Evolutionary conservation across 2,329 filamentous ascomycete species (phyloP).

Genomic region (Colletotrichum somersetense): DNA sequence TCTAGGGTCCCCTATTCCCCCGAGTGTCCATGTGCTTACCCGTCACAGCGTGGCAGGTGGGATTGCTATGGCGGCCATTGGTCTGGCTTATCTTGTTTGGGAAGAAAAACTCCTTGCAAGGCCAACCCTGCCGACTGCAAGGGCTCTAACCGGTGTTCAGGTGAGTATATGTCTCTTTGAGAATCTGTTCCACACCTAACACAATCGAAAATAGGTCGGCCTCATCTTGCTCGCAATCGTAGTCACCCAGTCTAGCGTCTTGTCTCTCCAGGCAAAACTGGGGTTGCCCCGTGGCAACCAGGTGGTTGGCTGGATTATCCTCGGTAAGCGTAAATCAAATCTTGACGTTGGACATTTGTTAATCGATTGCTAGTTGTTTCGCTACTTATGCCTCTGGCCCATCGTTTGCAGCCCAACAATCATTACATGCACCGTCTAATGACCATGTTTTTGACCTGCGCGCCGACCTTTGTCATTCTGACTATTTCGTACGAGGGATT

Average conservation of each 20-base stretch:
- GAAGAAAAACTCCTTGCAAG: slow-evolving; percentile 66
- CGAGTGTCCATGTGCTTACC: slow-evolving; percentile 42
- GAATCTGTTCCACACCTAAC: slow-evolving; percentile 30
- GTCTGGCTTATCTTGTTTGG: slow-evolving; percentile 82
- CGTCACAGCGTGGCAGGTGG: slow-evolving; percentile 77
- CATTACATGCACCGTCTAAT: slow-evolving; percentile 92
- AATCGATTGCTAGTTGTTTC: slow-evolving; percentile 71
- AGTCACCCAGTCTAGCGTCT: slow-evolving; percentile 87
- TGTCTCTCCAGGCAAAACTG: slow-evolving; percentile 85
- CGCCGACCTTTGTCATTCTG: slow-evolving; percentile 93
- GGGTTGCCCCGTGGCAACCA: slow-evolving; percentile 92
- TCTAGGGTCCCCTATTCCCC: slow-evolving; percentile 25
- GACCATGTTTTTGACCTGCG: slow-evolving; percentile 91
- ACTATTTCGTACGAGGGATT: slow-evolving; percentile 97
- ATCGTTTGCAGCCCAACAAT: slow-evolving; percentile 82
- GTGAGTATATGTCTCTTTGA: slow-evolving; percentile 52
- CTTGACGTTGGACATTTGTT: slow-evolving; percentile 1
- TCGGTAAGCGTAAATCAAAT: slow-evolving; percentile 65
- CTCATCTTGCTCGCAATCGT: slow-evolving; percentile 84
- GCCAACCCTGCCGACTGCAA: slow-evolving; percentile 58
- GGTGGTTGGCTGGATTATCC: slow-evolving; percentile 83
- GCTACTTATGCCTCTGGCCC: slow-evolving; percentile 82
- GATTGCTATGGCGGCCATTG: slow-evolving; percentile 80
- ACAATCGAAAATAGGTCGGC: slow-evolving; percentile 67
- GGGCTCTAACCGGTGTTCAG: slow-evolving; percentile 75